Evolutionary conservation across 2,329 filamentous ascomycete species (phyloP), one percentile per base, ranked within the genome.

Genomic region (Fusarium cyanostomum): DNA sequence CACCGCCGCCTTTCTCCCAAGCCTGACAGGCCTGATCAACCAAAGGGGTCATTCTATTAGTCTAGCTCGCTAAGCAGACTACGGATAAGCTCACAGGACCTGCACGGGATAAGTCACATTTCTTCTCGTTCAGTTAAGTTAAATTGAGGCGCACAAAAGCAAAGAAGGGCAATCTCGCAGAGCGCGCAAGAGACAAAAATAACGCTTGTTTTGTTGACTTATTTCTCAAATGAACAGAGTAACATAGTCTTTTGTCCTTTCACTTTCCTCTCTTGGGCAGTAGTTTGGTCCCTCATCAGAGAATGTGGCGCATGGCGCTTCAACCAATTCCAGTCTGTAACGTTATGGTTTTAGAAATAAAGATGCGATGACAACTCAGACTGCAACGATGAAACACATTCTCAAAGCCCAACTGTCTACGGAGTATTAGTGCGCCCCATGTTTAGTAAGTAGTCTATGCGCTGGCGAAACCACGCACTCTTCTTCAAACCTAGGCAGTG

Each of bases 181-280:
- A 48, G 55, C 62, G 58, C 63, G 48, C 63, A 28, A n/a, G 45
- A 55, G 52, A 65, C n/a, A 46, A 18, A 61, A 50, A 42, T 45
- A 44, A 59, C 38, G 30, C 28, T 24, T 39, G 18, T 56, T 55
- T 37, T 65, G 57, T 65, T 65, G 62, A 65, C 62, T 56, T 63
- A 34, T 45, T 55, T 41, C 62, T 39, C 10, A 65, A 65, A 48
- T 27, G 54, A 51, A 39, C 33, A 4, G 6, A 6, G 21, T 6
- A 4, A 21, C 21, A 4, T 21, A 21, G n/a, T n/a, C n/a, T n/a
- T n/a, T 38, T 49, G 35, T 26, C 27, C 54, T n/a, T 30, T 33
- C 58, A 37, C 52, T 27, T 66, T 59, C 18, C 57, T 52, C 35
- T 21, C 44, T 54, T 51, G 37, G 52, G 62, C 16, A 28, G 21